Conservation (phyloP, 148 eudicot species). For the Polygonum maritimum region DNA sequence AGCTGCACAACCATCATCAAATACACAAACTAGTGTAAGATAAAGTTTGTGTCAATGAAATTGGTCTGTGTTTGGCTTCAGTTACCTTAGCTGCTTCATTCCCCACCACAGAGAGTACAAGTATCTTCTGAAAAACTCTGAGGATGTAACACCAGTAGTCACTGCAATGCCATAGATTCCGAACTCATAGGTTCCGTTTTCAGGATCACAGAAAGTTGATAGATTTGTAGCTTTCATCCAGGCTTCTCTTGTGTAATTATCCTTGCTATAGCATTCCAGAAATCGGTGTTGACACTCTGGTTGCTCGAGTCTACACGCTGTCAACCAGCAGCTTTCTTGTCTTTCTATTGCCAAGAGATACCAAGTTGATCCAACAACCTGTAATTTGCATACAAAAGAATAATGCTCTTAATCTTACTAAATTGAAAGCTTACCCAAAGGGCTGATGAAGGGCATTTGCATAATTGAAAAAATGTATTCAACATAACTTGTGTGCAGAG, state of each 20-base stretch:
- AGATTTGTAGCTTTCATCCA: conserved; percentile 15
- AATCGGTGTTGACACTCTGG: conserved; percentile 7
- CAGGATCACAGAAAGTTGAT: conserved; percentile 19
- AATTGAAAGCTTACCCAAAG: neutral
- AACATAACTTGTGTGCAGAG: neutral
- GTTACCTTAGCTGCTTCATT: conserved; percentile 46
- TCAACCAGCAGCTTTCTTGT: conserved; percentile 22
- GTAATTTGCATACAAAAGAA: neutral
- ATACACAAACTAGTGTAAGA: neutral
- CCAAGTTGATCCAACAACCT: conserved; percentile 25
- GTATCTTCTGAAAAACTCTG: conserved; percentile 32
- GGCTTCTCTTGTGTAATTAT: conserved; percentile 4
- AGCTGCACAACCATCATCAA: conserved; percentile 25
- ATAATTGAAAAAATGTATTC: too few relatives aligned
- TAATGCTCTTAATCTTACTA: neutral
- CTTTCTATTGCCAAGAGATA: conserved; percentile 22
- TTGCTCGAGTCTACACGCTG: conserved; percentile 13
- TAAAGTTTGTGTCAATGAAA: neutral
- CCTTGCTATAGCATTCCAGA: conserved; percentile 10
- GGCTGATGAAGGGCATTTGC: neutral
- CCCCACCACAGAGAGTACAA: conserved; percentile 66
- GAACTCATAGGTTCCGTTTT: conserved; percentile 13
- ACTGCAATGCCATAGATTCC: conserved; percentile 28
- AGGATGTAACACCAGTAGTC: conserved; percentile 24
- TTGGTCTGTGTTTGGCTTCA: neutral